A percentile compares a stretch with the other conserved stretches of the same genome.
phyloP scores from a whole-genome alignment of 1,284 basidiomycete species.

The Ustilago crameri region DNA sequence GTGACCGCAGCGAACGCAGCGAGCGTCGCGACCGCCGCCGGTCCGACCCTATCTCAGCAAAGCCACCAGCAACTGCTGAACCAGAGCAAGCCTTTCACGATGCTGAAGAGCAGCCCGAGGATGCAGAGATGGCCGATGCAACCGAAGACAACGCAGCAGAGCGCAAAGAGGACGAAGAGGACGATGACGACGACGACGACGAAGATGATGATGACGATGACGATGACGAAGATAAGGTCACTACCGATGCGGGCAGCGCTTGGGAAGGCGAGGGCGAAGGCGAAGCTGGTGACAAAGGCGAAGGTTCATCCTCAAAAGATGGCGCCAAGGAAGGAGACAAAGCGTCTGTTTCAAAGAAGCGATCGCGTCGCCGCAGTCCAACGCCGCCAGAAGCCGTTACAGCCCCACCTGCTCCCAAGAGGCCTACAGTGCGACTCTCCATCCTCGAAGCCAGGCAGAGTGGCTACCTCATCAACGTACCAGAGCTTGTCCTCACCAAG shows the following conservation, averaged over 20 bases:
- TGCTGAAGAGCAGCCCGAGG: slow-evolving; percentile 24
- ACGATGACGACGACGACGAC: slow-evolving; percentile 23
- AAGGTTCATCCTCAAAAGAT: slow-evolving; percentile 33
- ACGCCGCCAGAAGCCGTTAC: slow-evolving; percentile 28
- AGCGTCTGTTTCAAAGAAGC: slow-evolving; percentile 21
- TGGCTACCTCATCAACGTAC: slow-evolving; percentile 62
- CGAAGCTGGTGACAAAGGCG: slow-evolving; percentile 40
- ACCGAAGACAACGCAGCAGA: slow-evolving; percentile 10
- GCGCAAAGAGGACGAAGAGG: slow-evolving; percentile 8
- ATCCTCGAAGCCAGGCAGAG: slow-evolving; percentile 39
- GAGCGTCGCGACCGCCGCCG: slow-evolving; percentile 17
- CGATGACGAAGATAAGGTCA: slow-evolving; percentile 48
- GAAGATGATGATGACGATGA: slow-evolving; percentile 46
- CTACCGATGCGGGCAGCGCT: slow-evolving; percentile 48
- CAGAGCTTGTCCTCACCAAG: slow-evolving; percentile 50
- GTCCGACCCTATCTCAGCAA: slow-evolving; percentile 14
- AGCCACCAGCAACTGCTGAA: slow-evolving; percentile 6
- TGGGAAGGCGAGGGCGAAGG: slow-evolving; percentile 52
- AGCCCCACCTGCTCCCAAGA: slow-evolving; percentile 27
- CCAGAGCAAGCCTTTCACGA: slow-evolving; percentile 22
- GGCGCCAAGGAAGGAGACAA: slow-evolving; percentile 41
- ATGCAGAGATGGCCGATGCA: slow-evolving; percentile 25
- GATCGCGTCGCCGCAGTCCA: slow-evolving; percentile 34
- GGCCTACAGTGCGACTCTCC: slow-evolving; percentile 39
- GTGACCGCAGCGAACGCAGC: slow-evolving; percentile 1